Evolutionary conservation across 306 rosid genomes (phyloP), one percentile per base, ranked within the genome.

Genomic region (Heteromeles arbutifolia): DNA sequence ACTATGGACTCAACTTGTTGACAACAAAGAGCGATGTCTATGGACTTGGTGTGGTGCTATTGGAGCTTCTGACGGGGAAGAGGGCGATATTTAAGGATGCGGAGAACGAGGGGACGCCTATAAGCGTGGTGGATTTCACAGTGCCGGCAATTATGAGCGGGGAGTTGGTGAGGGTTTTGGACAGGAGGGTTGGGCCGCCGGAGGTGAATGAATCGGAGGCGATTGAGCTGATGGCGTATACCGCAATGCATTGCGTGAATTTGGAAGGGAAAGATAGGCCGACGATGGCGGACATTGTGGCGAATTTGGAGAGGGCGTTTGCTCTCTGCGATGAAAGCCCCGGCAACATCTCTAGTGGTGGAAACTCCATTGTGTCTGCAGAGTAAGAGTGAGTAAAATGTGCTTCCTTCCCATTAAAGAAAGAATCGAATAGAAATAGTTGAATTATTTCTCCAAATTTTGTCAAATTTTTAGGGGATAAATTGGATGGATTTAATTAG

Each of bases 181-280:
- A 94, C 80, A 81, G 25, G 0, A 85, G 98, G 57, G 96, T 90
- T 6, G 97, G 91, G 22, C 59, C 82, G 0, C 96, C 91, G 6
- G 92, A 81, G 50, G 14, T 64, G 54, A 90, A 87, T 53, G 98
- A 90, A 72, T 75, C 81, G 0, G 98, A 94, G 77, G 96, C 97
- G 6, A 94, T 94, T 74, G 98, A 94, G 80, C 74, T 94, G 26
- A 83, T 94, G 82, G 95, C 89, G 0, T 86, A 91, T 62, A 88
- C 88, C 4, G 98, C 98, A 11, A 56, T 94, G 79, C 94, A 79
- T 72, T 91, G 98, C 65, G 98, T 94, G 71, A 85, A 86, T 82
- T 82, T 90, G 93, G 98, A 91, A 85, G 98, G 98, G 79, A 91
- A 88, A 78, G 98, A 91, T 52, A 89, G 98, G 72, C 98, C 97